phyloP scores from a whole-genome alignment of 1,139 yeast genomes.

The Zhuliangozyma blackwelliae region DNA sequence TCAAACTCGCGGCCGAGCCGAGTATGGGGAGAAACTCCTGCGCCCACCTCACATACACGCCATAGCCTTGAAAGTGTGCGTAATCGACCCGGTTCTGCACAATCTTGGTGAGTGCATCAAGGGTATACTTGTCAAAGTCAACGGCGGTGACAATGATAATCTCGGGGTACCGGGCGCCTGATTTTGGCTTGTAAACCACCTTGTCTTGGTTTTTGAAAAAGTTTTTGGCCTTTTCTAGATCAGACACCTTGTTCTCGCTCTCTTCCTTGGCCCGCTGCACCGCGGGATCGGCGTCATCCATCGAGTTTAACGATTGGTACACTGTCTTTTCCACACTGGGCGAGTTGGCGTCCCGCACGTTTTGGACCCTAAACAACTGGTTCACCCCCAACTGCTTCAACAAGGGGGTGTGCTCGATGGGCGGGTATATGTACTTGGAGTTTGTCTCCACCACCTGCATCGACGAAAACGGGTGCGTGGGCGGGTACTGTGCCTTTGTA shows the following conservation, averaged over 20 bases:
- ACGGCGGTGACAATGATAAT: slow-evolving; percentile 76
- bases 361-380: slow-evolving; percentile 43
- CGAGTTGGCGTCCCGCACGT: slow-evolving; percentile 33
- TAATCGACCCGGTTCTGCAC: slow-evolving; percentile 81
- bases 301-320: slow-evolving; percentile 36
- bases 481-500: slow-evolving; percentile 20
- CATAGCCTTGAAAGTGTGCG: slow-evolving; percentile 71
- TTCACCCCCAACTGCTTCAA: slow-evolving; percentile 53
- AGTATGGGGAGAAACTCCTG: slow-evolving; percentile 72
- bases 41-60: slow-evolving; percentile 74
- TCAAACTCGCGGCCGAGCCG: slow-evolving; percentile 37
- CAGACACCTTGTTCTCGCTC: slow-evolving; percentile 32
- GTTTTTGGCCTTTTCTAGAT: slow-evolving; percentile 47
- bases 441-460: slow-evolving; percentile 36
- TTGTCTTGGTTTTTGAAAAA: slow-evolving; percentile 65
- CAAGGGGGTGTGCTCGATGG: slow-evolving; percentile 59
- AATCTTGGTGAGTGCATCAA: slow-evolving; percentile 56
- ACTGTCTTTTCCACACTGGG: slow-evolving; percentile 34
- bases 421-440: slow-evolving; percentile 58
- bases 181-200: slow-evolving; percentile 45
- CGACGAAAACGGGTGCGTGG: slow-evolving; percentile 34
- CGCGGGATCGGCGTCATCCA: slow-evolving; percentile 43
- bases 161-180: slow-evolving; percentile 48
- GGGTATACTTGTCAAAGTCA: slow-evolving; percentile 66
- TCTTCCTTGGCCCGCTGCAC: slow-evolving; percentile 36